Base-by-base conservation (phyloP, 495 filamentous ascomycete species). In the Aspergillus nanangensis region DNA sequence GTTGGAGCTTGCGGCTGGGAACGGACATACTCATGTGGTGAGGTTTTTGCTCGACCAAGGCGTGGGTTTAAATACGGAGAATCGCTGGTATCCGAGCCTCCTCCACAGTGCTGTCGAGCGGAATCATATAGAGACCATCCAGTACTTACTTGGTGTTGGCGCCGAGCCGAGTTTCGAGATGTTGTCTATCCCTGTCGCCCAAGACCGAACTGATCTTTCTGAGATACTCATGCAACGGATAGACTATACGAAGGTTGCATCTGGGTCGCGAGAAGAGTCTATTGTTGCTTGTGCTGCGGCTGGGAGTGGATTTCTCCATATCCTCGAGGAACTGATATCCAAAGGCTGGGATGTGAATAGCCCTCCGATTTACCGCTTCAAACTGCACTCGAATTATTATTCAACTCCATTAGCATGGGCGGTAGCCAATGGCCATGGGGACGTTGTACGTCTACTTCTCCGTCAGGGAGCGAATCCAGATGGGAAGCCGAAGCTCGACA, bases 1-100 rank as follows among this genome's bases (percentile, higher is more conserved):
- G 9, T 34, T 63, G 27, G 48, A 48, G 24, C 41, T 27, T 24
- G 60, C 60, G 24, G 57, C 52, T 1, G 38, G 46, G 5, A 25
- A 39, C 27, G 60, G 57, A 3, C 13, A 54, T 35, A 19, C 45
- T 18, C 52, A 55, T n/a, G 38, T 53, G 21, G 47, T 58, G 0
- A 25, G 50, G 14, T 24, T 45, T 9, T 40, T 63, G 3, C 50
- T 63, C 2, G 33, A 48, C 5, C 39, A 8, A 13, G 37, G 37
- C 7, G 37, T 20, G 2, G 20, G 23, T 40, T 23, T 23, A 15
- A 42, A 10, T 29, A 29, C 25, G 25, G 25, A 29, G 11, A 29
- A 7, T 29, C 25, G 25, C 25, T 29, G 11, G 5, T 29, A 11
- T 29, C 25, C 25, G n/a, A n/a, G n/a, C n/a, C n/a, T n/a, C n/a